Conservation (phyloP, 768 basidiomycete genomes). For the Steccherinum ochraceum region DNA sequence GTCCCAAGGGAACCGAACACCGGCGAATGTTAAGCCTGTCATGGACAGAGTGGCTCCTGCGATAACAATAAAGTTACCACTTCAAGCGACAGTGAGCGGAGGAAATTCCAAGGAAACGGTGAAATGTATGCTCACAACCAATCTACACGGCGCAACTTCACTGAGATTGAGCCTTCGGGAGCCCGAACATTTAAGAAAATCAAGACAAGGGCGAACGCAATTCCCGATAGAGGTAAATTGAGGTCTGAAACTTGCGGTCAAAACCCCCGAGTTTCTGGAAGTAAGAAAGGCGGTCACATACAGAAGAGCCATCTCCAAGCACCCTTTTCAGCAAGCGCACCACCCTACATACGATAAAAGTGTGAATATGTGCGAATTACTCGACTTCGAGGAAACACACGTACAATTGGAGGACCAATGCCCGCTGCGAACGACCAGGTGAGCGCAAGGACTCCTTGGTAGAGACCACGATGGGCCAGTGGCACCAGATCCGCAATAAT, state of each 20-base stretch:
- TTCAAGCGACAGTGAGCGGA: conserved; percentile 6
- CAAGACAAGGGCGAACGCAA: conserved; percentile 6
- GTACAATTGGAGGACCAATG: conserved; percentile 12
- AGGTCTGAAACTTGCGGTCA: conserved; percentile 20
- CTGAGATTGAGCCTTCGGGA: conserved; percentile 21
- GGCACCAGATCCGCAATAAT: conserved; percentile 21
- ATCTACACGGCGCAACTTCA: conserved; percentile 28
- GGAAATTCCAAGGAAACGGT: background rate
- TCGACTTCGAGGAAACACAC: background rate
- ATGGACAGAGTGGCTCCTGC: conserved; percentile 24
- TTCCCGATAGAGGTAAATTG: conserved; percentile 24
- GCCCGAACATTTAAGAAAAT: conserved; percentile 11
- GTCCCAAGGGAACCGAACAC: conserved; percentile 32
- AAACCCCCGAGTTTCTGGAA: background rate
- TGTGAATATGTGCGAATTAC: background rate
- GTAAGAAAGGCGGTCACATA: conserved; percentile 3
- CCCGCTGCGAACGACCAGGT: conserved; percentile 9
- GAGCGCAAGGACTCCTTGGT: conserved; percentile 9
- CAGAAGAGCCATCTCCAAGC: conserved; percentile 28
- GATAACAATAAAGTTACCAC: conserved; percentile 31
- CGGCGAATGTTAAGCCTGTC: conserved; percentile 37
- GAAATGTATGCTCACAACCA: conserved; percentile 25
- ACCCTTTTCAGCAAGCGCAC: conserved; percentile 18
- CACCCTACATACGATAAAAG: conserved; percentile 8
- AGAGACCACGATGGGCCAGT: conserved; percentile 17